Evolutionary conservation across 2,329 filamentous ascomycete genomes (phyloP).

Genomic region (Didymella segeticola): DNA sequence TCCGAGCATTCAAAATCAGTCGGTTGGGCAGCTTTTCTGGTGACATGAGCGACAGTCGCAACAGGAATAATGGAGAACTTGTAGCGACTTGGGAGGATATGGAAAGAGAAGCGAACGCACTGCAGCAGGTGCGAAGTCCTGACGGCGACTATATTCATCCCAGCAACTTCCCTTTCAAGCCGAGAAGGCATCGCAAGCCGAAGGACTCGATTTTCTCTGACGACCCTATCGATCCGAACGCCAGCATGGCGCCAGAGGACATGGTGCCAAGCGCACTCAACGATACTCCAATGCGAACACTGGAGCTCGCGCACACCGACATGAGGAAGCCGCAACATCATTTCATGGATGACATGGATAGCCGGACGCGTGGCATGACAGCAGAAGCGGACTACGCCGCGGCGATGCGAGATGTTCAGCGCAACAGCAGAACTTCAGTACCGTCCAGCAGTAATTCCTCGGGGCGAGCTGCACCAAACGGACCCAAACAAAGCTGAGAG

Average conservation of each 20-base stretch:
- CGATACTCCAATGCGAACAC: constrained; percentile 21
- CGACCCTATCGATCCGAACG: constrained; percentile 21
- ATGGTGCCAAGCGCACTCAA: constrained; percentile 39
- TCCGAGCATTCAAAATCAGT: constrained; percentile 55
- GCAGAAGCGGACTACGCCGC: constrained; percentile 39
- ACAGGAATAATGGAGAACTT: constrained; percentile 37
- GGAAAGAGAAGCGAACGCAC: constrained; percentile 38
- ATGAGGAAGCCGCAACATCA: constrained; percentile 29
- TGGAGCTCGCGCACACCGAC: constrained; percentile 23
- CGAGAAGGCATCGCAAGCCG: constrained; percentile 25
- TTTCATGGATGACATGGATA: constrained; percentile 26
- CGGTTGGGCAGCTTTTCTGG: constrained; percentile 47
- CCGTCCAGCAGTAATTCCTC: constrained; percentile 16
- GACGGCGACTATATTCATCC: constrained; percentile 41
- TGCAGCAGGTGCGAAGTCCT: constrained; percentile 34
- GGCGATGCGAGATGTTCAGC: constrained; percentile 37
- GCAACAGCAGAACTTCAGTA: constrained; percentile 10
- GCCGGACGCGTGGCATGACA: constrained; percentile 17
- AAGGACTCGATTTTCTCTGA: constrained; percentile 37
- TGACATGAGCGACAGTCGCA: constrained; percentile 44
- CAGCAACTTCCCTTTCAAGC: constrained; percentile 39
- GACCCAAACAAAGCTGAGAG: constrained; percentile 12
- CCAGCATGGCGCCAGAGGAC: constrained; percentile 35
- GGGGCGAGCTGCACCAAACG: constrained; percentile 4
- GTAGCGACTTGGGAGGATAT: constrained; percentile 45